Evolutionary conservation across 164 flowering plant species (phyloP), one percentile per base, ranked within the genome.

Genomic region (Liriodendron chinense): DNA sequence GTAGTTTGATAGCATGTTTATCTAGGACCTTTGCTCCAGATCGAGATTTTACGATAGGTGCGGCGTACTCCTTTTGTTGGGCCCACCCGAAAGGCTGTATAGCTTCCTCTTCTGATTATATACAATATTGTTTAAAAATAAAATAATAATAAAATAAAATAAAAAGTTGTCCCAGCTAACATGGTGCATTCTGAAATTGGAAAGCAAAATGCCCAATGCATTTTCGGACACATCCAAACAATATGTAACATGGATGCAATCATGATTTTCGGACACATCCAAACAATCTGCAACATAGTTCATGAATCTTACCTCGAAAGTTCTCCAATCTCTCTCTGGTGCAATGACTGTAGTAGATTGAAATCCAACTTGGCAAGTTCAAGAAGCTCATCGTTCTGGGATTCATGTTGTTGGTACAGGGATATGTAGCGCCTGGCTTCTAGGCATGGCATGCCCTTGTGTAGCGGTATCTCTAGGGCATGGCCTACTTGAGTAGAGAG

Each of bases 371-470:
- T 69, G n/a, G 71, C 23, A 69, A 43, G 23, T 22, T 69, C 71
- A 6, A 69, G 53, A 47, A 34, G 43, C 4, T 2, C 43, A 34
- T 34, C 43, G 5, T 0, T 22, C 8, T 20, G 14, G 47, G 47
- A 4, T 6, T 67, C 34, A 34, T 9, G 3, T 7, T 67, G 47
- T 67, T 67, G 20, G 47, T 67, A 67, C 34, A 67, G 3, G 6
- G 47, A 67, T 25, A 67, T 67, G 47, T 78, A 78, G 22, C 56
- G 53, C 47, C 71, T 57, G 2, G 81, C 59, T 22, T 78, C 56
- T 34, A 78, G 66, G 25, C 79, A 75, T 26, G 75, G 72, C 21
- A 77, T 6, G 5, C 78, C 70, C 23, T 69, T 77, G 65, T 70
- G 70, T 0, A 74, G 69, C 1, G 81, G 79, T 50, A 47, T 59